Evolutionary conservation across 441 rosid genomes (phyloP).

Genomic region (Gossypium gossypioides): DNA sequence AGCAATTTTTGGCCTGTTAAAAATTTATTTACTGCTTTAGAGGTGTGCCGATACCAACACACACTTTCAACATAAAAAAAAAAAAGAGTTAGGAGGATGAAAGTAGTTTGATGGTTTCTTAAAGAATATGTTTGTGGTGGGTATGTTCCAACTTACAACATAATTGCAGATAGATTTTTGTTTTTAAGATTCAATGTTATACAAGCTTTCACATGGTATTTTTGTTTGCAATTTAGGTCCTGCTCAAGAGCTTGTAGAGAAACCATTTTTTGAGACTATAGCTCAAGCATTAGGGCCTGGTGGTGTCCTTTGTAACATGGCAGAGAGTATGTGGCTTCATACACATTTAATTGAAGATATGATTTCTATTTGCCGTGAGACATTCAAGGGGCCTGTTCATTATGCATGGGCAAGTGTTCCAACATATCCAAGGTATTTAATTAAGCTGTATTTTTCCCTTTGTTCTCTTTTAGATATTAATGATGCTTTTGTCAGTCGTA

Average conservation of each 20-base stretch:
- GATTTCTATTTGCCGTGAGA: conserved; percentile 64
- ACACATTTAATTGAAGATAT: conserved; percentile 87
- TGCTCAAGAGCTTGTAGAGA: conserved; percentile 86
- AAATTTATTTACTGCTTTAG: background rate
- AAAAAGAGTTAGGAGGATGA: background rate
- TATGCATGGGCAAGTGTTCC: conserved; percentile 98
- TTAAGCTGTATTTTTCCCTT: background rate
- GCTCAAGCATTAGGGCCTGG: conserved; percentile 85
- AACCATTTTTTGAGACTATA: conserved; percentile 77
- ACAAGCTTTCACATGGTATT: background rate
- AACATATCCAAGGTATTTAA: conserved; percentile 79
- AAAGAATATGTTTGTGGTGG: background rate
- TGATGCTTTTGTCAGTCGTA: background rate
- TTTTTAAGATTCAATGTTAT: background rate
- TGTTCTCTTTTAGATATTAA: background rate
- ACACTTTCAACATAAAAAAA: background rate
- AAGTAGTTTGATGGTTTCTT: background rate
- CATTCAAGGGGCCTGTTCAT: conserved; percentile 73
- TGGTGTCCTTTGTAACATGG: conserved; percentile 95
- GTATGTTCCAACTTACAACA: background rate
- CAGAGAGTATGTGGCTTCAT: conserved; percentile 99
- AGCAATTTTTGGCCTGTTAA: conserved; percentile 6
- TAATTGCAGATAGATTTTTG: background rate
- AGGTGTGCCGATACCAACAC: background rate
- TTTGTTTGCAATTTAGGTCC: conserved; percentile 51